These are phyloP conservation scores for Trametes cinnabarina DNA, from an alignment of 768 basidiomycete species.

Conservation along the genomic window DNA sequence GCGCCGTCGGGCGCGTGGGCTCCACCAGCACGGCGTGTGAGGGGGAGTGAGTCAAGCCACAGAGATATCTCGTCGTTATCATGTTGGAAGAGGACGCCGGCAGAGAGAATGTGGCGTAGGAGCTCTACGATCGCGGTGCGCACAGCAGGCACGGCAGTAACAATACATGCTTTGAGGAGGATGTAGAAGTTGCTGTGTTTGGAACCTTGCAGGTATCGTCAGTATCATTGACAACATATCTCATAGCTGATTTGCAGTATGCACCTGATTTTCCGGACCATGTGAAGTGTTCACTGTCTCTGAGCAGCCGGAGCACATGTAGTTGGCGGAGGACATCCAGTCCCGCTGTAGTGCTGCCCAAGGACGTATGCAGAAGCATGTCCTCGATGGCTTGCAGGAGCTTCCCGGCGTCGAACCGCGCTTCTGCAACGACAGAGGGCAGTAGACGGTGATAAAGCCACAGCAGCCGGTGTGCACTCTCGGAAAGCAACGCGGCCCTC, in stretches of 20 bases:
- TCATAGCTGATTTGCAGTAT: neutral
- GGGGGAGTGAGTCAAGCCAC: constrained; percentile 72
- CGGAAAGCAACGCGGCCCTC: constrained; percentile 64
- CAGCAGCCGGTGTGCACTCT: constrained; percentile 76
- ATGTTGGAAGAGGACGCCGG: constrained; percentile 79
- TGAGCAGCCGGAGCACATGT: constrained; percentile 74
- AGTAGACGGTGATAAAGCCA: constrained; percentile 83
- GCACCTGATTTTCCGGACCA: constrained; percentile 75
- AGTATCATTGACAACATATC: neutral
- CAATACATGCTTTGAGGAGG: constrained; percentile 63
- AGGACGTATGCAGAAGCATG: neutral
- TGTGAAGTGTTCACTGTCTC: constrained; percentile 72
- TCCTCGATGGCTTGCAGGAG: constrained; percentile 40
- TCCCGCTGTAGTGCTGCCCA: constrained; percentile 30
- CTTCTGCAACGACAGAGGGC: constrained; percentile 72
- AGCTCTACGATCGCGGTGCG: constrained; percentile 51
- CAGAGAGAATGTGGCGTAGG: constrained; percentile 61
- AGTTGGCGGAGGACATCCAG: constrained; percentile 66
- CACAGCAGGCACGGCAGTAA: constrained; percentile 49
- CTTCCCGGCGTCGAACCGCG: constrained; percentile 84
- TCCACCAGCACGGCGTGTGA: constrained; percentile 33
- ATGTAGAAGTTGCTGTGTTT: constrained; percentile 69
- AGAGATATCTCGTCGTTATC: constrained; percentile 65
- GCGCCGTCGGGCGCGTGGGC: constrained; percentile 51
- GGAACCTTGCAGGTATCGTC: constrained; percentile 25